These are phyloP conservation scores for Termitomyces bulborhizus DNA, from an alignment of 768 basidiomycete species.

Conservation along the genomic window DNA sequence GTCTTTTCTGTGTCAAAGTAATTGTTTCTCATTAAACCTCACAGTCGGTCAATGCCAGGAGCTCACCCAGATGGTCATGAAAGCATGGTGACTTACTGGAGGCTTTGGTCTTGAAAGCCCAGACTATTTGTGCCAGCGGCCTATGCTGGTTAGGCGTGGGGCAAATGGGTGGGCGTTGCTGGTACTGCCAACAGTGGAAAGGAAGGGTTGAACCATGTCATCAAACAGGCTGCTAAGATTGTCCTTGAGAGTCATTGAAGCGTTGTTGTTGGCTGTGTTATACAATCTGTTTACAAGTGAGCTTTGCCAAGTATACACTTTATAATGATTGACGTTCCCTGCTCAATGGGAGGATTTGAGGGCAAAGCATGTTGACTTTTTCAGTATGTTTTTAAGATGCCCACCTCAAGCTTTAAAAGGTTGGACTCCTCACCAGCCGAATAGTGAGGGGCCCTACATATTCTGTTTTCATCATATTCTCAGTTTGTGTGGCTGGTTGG, in stretches of 20 bases:
- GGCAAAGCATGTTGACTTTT: background rate
- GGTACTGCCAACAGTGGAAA: constrained; percentile 16
- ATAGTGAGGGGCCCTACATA: no score
- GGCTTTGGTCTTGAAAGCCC: constrained; percentile 67
- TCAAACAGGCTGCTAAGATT: constrained; percentile 45
- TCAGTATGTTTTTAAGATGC: background rate
- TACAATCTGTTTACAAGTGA: constrained; percentile 28
- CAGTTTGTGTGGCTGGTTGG: no score
- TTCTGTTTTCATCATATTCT: no score
- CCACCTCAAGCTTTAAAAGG: no score
- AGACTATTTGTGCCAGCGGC: constrained; percentile 53
- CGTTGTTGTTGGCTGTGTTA: constrained; percentile 58
- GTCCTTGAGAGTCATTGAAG: constrained; percentile 52
- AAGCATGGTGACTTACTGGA: constrained; percentile 32
- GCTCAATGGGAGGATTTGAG: background rate
- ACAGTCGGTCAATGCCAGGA: constrained; percentile 54
- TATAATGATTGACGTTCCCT: background rate
- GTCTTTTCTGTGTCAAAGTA: constrained; percentile 46
- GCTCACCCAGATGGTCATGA: constrained; percentile 58
- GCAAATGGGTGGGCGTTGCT: constrained; percentile 27
- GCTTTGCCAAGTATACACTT: background rate
- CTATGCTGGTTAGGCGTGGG: constrained; percentile 64
- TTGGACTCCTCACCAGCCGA: no score
- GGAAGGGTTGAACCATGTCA: constrained; percentile 23
- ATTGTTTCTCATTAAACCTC: background rate